phyloP scores from a whole-genome alignment of 1,284 basidiomycete species.

The Coniferiporia weirii region DNA sequence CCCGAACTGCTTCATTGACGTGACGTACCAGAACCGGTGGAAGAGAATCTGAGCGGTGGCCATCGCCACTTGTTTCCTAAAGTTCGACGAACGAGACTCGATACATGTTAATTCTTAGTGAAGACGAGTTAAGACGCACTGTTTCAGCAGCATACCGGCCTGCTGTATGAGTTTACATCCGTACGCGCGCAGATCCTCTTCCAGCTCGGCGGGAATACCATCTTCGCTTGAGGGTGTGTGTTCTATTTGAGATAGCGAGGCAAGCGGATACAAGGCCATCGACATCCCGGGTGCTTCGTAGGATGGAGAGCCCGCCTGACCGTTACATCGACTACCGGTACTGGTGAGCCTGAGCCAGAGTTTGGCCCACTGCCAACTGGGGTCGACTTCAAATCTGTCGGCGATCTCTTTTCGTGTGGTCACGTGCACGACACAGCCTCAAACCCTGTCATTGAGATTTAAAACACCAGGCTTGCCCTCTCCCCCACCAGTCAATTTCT shows the following conservation, averaged over 20 bases:
- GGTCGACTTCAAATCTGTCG: neutral
- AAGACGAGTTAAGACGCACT: conserved; percentile 46
- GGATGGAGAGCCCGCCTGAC: neutral
- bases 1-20: conserved; percentile 90
- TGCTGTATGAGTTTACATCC: conserved; percentile 94
- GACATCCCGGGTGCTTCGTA: conserved; percentile 33
- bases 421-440: neutral
- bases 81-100: conserved; percentile 13
- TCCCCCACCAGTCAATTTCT: too few species aligned
- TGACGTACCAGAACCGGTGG: conserved; percentile 96
- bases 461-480: neutral
- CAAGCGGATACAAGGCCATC: conserved; percentile 75
- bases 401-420: neutral
- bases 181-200: conserved; percentile 81
- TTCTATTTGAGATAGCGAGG: conserved; percentile 73
- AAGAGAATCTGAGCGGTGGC: conserved; percentile 95
- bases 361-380: too few species aligned
- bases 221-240: conserved; percentile 78
- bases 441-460: neutral
- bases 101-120: neutral
- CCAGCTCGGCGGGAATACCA: conserved; percentile 75
- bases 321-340: neutral
- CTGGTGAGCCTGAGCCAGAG: neutral
- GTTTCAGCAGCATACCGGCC: conserved; percentile 83
- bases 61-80: conserved; percentile 92